Evolutionary conservation across 345 rosid genomes (phyloP), one percentile per base, ranked within the genome.

Genomic region (Melaleuca alternifolia): DNA sequence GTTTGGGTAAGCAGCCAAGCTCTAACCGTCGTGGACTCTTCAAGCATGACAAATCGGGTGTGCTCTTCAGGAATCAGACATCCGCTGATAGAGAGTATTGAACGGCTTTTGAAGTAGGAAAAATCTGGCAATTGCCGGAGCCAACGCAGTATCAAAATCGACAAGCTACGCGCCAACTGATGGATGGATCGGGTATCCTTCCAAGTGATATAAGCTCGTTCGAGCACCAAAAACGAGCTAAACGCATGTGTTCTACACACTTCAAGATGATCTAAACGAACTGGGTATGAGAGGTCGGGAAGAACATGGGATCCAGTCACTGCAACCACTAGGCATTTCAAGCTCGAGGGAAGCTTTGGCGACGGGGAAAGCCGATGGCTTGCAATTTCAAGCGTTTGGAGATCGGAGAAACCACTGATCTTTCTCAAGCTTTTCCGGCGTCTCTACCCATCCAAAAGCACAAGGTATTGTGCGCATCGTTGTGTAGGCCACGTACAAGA

Each of bases 41-140:
- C 41, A 4, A 41, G 41, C 41, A 41, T 41, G 41, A 41, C 41
- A 41, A 4, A 41, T 41, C 41, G 41, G 41, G 2, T 41, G 41
- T 41, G 41, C 41, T 41, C 41, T 41, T 4, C 41, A 41, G 41
- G 41, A 41, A 41, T 62, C 6, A 1, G 11, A 62, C 76, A 62
- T 28, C 7, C 0, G 6, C 10, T 2, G 9, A n/a, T n/a, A n/a
- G n/a, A n/a, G n/a, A n/a, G n/a, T n/a, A n/a, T n/a, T n/a, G n/a
- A n/a, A n/a, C n/a, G 30, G 76, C 11, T 61, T 28, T 26, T 1
- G 2, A 61, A 28, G 2, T 12, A 0, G 3, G 10, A 61, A 28
- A 13, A 12, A 11, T 13, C 0, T 0, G 10, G 20, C 20, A n/a
- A 28, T 13, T 28, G 7, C 0, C 2, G 20, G 18, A 61, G n/a